Evolutionary conservation across 2,329 filamentous ascomycete species (phyloP).

Genomic region (Claviceps purpurea): DNA sequence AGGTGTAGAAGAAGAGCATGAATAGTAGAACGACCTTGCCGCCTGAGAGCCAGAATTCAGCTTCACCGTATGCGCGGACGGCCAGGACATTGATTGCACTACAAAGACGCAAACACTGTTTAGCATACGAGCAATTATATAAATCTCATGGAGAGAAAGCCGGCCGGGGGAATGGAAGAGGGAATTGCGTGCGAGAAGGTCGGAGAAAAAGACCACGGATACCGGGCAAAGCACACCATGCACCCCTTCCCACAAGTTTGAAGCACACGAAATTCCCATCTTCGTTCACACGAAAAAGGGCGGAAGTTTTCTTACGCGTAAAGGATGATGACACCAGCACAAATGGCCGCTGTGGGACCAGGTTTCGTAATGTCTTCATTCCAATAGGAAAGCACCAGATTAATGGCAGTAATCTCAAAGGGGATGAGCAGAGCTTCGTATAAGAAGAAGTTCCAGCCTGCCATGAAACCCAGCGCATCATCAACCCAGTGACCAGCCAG

Average conservation of each 20-base stretch:
- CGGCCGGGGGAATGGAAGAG: not conserved
- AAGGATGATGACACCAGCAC: conserved; percentile 38
- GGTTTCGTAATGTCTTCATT: conserved; percentile 38
- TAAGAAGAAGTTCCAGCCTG: conserved; percentile 32
- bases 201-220: not conserved
- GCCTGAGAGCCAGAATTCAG: conserved; percentile 54
- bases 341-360: conserved; percentile 52
- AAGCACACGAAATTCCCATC: not conserved
- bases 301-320: conserved; percentile 35
- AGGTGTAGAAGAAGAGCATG: conserved; percentile 60
- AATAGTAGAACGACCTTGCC: conserved; percentile 55
- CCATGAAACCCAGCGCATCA: conserved; percentile 46
- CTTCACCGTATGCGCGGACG: conserved; percentile 54
- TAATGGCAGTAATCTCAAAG: conserved; percentile 29
- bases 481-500: conserved; percentile 53
- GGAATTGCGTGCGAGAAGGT: not conserved
- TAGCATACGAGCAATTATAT: conserved; percentile 14
- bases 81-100: conserved; percentile 50
- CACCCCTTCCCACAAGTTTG: not conserved
- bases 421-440: conserved; percentile 30
- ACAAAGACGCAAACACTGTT: conserved; percentile 11
- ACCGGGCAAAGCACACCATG: not conserved
- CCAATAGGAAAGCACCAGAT: conserved; percentile 29
- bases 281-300: not conserved
- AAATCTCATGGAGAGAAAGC: not conserved